phyloP scores from a whole-genome alignment of 148 eudicot species.

The Chenopodium formosanum region DNA sequence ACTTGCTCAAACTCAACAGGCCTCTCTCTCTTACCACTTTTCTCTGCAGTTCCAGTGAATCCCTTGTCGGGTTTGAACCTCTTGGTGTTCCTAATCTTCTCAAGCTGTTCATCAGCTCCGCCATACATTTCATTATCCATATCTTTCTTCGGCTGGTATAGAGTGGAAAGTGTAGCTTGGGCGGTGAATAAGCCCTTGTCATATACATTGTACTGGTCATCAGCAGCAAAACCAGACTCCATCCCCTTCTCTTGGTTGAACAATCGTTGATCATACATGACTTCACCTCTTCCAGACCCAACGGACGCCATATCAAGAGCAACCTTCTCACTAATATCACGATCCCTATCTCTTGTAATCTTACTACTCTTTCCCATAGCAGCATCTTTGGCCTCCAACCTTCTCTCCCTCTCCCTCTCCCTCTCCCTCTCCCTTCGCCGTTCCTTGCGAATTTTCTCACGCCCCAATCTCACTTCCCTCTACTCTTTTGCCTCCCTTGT shows the following conservation, averaged over 20 bases:
- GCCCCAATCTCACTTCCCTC: constrained; percentile 52
- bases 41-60: constrained; percentile 67
- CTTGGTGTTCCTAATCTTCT: constrained; percentile 70
- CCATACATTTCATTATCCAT: constrained; percentile 65
- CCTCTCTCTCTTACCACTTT: constrained; percentile 55
- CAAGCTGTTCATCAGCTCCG: constrained; percentile 77
- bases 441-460: constrained; percentile 84
- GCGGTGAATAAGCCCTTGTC: constrained; percentile 77
- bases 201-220: constrained; percentile 79
- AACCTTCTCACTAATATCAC: constrained; percentile 84
- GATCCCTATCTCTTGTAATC: constrained; percentile 78
- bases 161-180: constrained; percentile 69
- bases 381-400: constrained; percentile 87
- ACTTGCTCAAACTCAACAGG: constrained; percentile 83
- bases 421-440: constrained; percentile 66
- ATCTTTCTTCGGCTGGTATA: constrained; percentile 79
- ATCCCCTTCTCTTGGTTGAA: constrained; percentile 92
- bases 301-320: constrained; percentile 89
- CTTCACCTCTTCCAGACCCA: constrained; percentile 60
- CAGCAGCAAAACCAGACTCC: constrained; percentile 83
- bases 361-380: constrained; percentile 87
- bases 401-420: constrained; percentile 50
- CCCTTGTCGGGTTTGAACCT: constrained; percentile 74
- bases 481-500: constrained; percentile 59
- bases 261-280: constrained; percentile 78